Conservation (phyloP, 768 basidiomycete genomes). For the Russula sp. region DNA sequence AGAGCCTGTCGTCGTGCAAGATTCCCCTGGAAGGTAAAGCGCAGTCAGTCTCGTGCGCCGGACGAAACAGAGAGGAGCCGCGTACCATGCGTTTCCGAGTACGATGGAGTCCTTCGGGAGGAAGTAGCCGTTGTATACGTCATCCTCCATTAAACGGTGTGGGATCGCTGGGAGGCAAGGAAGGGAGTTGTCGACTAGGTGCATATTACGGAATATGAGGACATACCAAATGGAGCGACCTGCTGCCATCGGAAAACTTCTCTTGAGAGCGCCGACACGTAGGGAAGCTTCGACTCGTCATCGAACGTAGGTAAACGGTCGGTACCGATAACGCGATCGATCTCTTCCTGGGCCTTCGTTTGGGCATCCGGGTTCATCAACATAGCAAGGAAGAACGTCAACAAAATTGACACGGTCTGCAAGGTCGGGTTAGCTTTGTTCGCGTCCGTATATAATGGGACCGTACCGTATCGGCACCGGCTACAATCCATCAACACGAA, state of each 20-base stretch:
- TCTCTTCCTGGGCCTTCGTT: constrained; percentile 32
- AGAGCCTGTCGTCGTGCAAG: constrained; percentile 35
- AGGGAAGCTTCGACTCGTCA: constrained; percentile 32
- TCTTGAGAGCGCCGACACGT: constrained; percentile 30
- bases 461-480: constrained; percentile 31
- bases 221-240: constrained; percentile 30
- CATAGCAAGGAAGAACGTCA: constrained; percentile 33
- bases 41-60: background rate
- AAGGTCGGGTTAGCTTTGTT: background rate
- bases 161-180: constrained; percentile 26
- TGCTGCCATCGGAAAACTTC: constrained; percentile 34
- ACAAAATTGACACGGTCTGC: constrained; percentile 29
- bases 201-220: background rate
- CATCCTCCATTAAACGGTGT: constrained; percentile 30
- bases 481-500: constrained; percentile 6
- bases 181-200: background rate
- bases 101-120: constrained; percentile 30
- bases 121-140: constrained; percentile 34
- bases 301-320: constrained; percentile 34
- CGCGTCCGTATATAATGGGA: background rate
- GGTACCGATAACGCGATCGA: constrained; percentile 33
- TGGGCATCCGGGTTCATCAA: constrained; percentile 31
- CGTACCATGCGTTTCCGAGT: constrained; percentile 30
- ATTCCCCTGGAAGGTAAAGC: constrained; percentile 17
- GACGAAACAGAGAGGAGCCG: too few species aligned